Percentiles rank a stretch among this genome's conserved stretches.
phyloP scores from a whole-genome alignment of 805 yeast genomes.

The Starmerella asiatica region DNA sequence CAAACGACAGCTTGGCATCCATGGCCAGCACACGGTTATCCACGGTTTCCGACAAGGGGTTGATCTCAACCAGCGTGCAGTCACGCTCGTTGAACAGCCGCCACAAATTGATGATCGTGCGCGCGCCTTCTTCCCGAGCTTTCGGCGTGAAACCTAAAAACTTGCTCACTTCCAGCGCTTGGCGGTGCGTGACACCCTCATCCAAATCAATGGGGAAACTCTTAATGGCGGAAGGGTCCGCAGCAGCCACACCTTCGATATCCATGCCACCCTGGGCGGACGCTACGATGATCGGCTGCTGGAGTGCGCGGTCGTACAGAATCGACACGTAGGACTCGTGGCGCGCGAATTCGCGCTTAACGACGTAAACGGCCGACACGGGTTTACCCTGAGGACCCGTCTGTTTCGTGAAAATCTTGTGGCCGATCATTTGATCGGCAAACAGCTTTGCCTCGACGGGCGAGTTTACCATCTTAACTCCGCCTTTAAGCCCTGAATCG shows the following conservation, averaged over 20 bases:
- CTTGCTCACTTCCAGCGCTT: conserved; percentile 64
- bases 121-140: conserved; percentile 77
- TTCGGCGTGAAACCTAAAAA: conserved; percentile 67
- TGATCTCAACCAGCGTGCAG: conserved; percentile 96
- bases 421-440: conserved; percentile 80
- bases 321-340: conserved; percentile 95
- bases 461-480: conserved; percentile 78
- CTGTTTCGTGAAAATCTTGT: conserved; percentile 93
- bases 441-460: conserved; percentile 77
- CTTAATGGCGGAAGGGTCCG: conserved; percentile 81
- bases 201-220: conserved; percentile 68
- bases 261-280: conserved; percentile 99
- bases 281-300: conserved; percentile 85
- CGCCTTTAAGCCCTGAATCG: conserved; percentile 90
- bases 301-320: conserved; percentile 83
- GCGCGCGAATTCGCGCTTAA: conserved; percentile 83
- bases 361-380: conserved; percentile 91
- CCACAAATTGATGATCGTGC: conserved; percentile 73
- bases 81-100: conserved; percentile 81
- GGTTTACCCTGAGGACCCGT: conserved; percentile 95
- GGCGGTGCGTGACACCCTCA: conserved; percentile 63
- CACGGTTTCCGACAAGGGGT: conserved; percentile 88
- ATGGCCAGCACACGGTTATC: conserved; percentile 87
- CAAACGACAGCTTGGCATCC: conserved; percentile 98
- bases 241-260: conserved; percentile 94